Evolutionary conservation across 805 yeast species (phyloP), one percentile per base, ranked within the genome.

Genomic region (Wickerhamomyces xylosicus): DNA sequence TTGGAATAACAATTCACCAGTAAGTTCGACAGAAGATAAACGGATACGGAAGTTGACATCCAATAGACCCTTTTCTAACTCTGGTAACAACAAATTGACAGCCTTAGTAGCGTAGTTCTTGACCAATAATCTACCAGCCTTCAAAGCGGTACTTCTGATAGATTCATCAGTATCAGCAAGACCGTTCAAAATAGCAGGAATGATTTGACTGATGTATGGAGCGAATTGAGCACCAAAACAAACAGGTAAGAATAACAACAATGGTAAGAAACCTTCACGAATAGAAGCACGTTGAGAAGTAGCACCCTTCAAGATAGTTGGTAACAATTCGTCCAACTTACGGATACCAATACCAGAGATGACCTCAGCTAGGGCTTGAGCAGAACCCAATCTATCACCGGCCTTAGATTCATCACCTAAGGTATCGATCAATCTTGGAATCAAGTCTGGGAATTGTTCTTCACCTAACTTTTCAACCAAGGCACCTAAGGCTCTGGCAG

Each of bases 381-480:
- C 98, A 37, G 95, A 83, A 42, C 99, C 99, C 43, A 92, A 72
- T 47, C 96, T 77, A 56, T 92, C 97, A 44, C 97, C 97, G 8
- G 86, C 73, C 53, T 77, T 80, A 14, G 69, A 45, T 45, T 80
- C 86, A 55, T 89, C 96, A 52, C 78, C 73, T 44, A 92, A 69
- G 1, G 92, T 81, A 36, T 66, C 74, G 38, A 90, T 55, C 45
- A 92, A 71, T 42, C 87, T 76, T 35, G 94, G 85, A 49, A 92
- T 83, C 57, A 92, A 76, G 31, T 75, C 83, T 28, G 98, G 97
- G 85, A 92, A 89, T 49, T 77, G 80, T 35, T 85, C 95, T 62
- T 92, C 99, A 40, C 99, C 99, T 32, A 92, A 69, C 57, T 89
- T 90, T 58, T 92, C 97, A 36, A 94, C 96, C 45, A 92, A 69